Evolutionary conservation across 2,329 filamentous ascomycete genomes (phyloP), one percentile per base, ranked within the genome.

Genomic region (Neopestalotiopsis clavispora): DNA sequence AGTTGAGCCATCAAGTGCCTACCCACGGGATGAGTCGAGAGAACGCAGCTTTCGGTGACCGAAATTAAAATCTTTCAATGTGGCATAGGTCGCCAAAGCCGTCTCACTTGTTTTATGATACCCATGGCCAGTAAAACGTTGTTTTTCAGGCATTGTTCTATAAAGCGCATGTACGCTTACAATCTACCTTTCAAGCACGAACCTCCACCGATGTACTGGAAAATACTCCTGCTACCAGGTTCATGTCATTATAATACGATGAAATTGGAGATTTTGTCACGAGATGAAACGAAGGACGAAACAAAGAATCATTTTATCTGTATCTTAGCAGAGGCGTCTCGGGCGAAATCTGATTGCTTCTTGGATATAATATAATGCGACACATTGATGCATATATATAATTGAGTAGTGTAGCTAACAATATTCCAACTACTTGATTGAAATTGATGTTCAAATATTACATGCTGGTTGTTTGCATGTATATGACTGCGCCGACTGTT

Each of bases 1-100:
- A 32, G 85, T 90, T 62, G 85, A 90, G 73, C 85, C 86, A n/a
- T 85, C 83, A 30, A 83, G 80, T 56, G 80, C 80, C 4, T 75
- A 75, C 64, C 78, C 81, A 17, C 52, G 68, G 38, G 65, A 67
- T 30, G n/a, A 28, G 9, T 66, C 63, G 42, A 30, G 28, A 32
- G 63, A 66, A 14, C 42, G 63, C 23, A 32, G 34, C 38, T 45
- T 62, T 32, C 30, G 23, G 57, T 59, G 13, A 23, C 23, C 23
- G 14, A 14, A 30, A 59, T 23, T 14, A 10, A 34, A 14, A 34
- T 28, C 14, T 17, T 28, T 23, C 23, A 28, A 28, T 32, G 5
- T 17, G 57, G 57, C 57, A 59, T 23, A 6, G 4, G 23, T 30
- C 23, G 12, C 13, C 57, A 23, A 30, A 59, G 12, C 57, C 30